Percentiles rank a stretch among this genome's conserved stretches.
These are phyloP conservation scores for Lactifluus volemus DNA, from an alignment of 768 basidiomycete species.

Conservation along the genomic window DNA sequence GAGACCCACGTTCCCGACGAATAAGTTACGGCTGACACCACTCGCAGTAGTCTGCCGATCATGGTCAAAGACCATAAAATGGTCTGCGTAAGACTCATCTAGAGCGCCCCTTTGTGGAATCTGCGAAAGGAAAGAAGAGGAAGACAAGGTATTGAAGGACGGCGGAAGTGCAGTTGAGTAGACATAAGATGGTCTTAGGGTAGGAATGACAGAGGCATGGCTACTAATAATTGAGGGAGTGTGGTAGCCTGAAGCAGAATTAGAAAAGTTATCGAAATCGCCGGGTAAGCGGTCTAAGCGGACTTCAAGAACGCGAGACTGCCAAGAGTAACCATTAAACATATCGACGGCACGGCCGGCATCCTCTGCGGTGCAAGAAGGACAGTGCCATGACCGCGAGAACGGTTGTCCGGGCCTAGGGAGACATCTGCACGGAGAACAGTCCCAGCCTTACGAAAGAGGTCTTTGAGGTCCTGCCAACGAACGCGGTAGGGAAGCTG, in stretches of 20 bases:
- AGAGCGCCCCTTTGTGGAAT: constrained; percentile 7
- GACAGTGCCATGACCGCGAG: constrained; percentile 91
- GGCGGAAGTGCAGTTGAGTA: constrained; percentile 1
- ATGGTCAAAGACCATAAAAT: constrained; percentile 23
- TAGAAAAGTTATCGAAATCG: constrained; percentile 24
- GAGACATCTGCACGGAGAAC: constrained; percentile 44
- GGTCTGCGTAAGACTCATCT: constrained; percentile 18
- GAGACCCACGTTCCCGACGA: constrained; percentile 78
- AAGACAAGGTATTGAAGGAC: constrained; percentile 15
- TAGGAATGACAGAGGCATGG: constrained; percentile 9
- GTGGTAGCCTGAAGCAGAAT: constrained; percentile 3
- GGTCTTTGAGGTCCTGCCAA: constrained; percentile 99
- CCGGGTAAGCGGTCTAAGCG: constrained; percentile 68
- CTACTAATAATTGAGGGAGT: constrained; percentile 4
- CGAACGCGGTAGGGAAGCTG: constrained; percentile 94
- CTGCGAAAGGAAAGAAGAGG: constrained; percentile 15
- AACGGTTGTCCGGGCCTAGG: constrained; percentile 77
- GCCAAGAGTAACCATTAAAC: constrained; percentile 98
- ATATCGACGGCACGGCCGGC: constrained; percentile 91
- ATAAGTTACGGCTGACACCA: constrained; percentile 48
- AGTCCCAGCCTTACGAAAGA: constrained; percentile 89
- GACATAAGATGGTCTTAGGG: neutral
- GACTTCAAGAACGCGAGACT: constrained; percentile 86
- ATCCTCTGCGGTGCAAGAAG: constrained; percentile 92
- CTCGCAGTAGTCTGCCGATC: constrained; percentile 22